These are phyloP conservation scores for Podaxis sp. DNA, from an alignment of 768 basidiomycete species.

Conservation along the genomic window DNA sequence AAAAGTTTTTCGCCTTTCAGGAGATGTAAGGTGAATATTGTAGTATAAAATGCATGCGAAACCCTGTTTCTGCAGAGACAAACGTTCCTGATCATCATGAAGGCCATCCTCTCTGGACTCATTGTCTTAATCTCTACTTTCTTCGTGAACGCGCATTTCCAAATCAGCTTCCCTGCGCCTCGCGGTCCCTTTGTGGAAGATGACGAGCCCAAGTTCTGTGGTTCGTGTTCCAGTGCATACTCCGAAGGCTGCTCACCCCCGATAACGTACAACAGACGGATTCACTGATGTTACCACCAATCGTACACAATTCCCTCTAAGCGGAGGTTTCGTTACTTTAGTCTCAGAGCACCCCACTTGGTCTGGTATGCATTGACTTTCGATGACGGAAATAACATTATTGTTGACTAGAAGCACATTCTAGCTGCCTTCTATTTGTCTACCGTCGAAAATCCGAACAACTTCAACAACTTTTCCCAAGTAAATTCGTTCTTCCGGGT, in stretches of 20 bases:
- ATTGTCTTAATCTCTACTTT: slow-evolving; percentile 25
- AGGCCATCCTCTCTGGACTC: slow-evolving; percentile 32
- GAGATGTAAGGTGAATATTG: background rate
- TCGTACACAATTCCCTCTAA: slow-evolving; percentile 68
- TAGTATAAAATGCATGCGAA: background rate
- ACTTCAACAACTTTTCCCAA: slow-evolving; percentile 57
- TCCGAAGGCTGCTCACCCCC: background rate
- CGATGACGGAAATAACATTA: background rate
- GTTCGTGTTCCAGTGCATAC: slow-evolving; percentile 34
- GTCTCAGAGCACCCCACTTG: slow-evolving; percentile 57
- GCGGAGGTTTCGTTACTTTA: slow-evolving; percentile 55
- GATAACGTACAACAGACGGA: slow-evolving; percentile 43
- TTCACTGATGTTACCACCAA: slow-evolving; percentile 51
- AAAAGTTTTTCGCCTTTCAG: slow-evolving; percentile 11
- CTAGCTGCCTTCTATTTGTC: slow-evolving; percentile 54
- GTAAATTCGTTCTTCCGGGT: slow-evolving; percentile 31
- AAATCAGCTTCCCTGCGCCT: slow-evolving; percentile 66
- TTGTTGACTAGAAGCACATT: slow-evolving; percentile 14
- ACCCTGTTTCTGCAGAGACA: background rate
- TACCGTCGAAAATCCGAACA: slow-evolving; percentile 57
- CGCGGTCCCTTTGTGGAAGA: slow-evolving; percentile 66
- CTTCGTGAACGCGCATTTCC: slow-evolving; percentile 69
- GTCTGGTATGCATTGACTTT: slow-evolving; percentile 37
- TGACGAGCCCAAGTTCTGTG: slow-evolving; percentile 60
- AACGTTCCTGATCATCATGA: slow-evolving; percentile 1